Percentiles rank a stretch among this genome's conserved stretches.
phyloP scores from a whole-genome alignment of 2,329 filamentous ascomycete genomes.

The Coleophoma crateriformis region DNA sequence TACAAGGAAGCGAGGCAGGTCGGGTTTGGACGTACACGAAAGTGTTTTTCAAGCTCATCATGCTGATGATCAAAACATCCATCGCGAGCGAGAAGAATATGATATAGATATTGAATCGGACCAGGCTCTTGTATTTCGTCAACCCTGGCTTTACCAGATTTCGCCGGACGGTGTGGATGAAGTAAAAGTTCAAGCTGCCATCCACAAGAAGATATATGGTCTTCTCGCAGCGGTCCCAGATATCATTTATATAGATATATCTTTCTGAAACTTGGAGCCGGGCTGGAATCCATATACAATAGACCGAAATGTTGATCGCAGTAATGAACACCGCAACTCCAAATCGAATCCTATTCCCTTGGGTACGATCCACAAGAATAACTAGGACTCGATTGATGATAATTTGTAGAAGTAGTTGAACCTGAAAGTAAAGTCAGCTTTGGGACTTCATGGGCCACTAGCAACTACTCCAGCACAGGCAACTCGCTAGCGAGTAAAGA shows the following conservation, averaged over 20 bases:
- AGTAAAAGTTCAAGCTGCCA: conserved; percentile 45
- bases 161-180: conserved; percentile 35
- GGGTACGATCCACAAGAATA: conserved; percentile 35
- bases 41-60: conserved; percentile 31
- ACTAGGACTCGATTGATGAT: conserved; percentile 49
- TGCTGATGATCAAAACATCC: conserved; percentile 33
- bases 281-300: conserved; percentile 47
- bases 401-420: conserved; percentile 48
- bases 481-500: not conserved
- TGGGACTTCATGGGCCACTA: no score
- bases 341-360: conserved; percentile 36
- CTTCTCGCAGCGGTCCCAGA: conserved; percentile 49
- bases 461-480: no score
- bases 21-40: conserved; percentile 23
- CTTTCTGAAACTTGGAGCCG: conserved; percentile 34
- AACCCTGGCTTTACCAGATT: conserved; percentile 32
- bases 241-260: conserved; percentile 39
- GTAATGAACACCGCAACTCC: conserved; percentile 32
- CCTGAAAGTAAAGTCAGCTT: conserved; percentile 17
- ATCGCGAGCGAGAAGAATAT: conserved; percentile 33
- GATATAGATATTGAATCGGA: conserved; percentile 34
- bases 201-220: conserved; percentile 45
- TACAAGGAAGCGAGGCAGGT: not conserved
- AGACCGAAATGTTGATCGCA: conserved; percentile 46
- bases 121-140: conserved; percentile 32